Evolutionary conservation across 1,139 yeast species (phyloP).

Genomic region (Taphrina deformans): DNA sequence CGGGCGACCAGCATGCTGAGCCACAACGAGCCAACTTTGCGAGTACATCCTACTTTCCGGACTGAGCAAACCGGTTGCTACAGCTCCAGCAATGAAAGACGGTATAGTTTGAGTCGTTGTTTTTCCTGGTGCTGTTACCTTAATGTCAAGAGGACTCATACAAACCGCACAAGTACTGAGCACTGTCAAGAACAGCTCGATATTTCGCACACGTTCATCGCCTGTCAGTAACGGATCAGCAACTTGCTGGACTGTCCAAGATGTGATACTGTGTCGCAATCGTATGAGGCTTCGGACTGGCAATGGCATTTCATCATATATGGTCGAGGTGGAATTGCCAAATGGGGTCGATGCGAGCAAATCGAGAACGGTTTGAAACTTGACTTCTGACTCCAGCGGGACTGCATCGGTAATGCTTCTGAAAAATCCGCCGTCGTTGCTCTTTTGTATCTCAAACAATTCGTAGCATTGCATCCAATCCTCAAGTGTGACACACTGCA

Average conservation of each 20-base stretch:
- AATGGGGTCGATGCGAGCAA: constrained; percentile 63
- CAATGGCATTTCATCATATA: constrained; percentile 64
- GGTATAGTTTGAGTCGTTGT: constrained; percentile 55
- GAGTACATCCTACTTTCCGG: constrained; percentile 77
- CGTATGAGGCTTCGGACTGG: constrained; percentile 67
- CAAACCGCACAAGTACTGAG: constrained; percentile 66
- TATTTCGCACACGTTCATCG: constrained; percentile 66
- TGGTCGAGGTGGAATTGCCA: constrained; percentile 48
- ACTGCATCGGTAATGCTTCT: constrained; percentile 53
- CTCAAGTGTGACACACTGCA: constrained; percentile 59
- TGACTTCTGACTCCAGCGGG: constrained; percentile 52
- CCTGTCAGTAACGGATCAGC: constrained; percentile 58
- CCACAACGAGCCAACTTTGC: constrained; percentile 65
- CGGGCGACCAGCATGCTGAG: constrained; percentile 46
- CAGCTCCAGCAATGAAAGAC: constrained; percentile 79
- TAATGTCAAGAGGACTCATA: constrained; percentile 63
- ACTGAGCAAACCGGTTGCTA: constrained; percentile 69
- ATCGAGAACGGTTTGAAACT: constrained; percentile 66
- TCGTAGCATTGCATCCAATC: constrained; percentile 84
- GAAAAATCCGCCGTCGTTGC: constrained; percentile 59
- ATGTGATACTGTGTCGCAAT: constrained; percentile 66
- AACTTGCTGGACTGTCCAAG: constrained; percentile 64
- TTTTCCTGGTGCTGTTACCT: constrained; percentile 43
- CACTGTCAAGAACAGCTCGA: constrained; percentile 68
- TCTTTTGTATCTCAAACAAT: constrained; percentile 65